Percentiles rank a stretch among this genome's conserved stretches.
These are phyloP conservation scores for Corylus americana DNA, from an alignment of 306 rosid genomes.

Conservation along the genomic window DNA sequence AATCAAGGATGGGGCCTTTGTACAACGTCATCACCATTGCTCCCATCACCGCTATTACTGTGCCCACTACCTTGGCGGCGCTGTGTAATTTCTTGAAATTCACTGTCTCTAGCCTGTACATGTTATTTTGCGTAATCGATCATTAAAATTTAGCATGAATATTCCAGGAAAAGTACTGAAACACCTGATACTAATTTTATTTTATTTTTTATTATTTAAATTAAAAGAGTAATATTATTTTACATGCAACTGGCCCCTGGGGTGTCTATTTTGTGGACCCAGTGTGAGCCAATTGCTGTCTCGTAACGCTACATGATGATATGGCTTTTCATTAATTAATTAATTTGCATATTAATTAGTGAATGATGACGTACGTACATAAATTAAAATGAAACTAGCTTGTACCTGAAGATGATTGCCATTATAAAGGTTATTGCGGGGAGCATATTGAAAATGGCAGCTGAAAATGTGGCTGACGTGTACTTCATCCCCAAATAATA, in stretches of 20 bases:
- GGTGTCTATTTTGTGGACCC: neutral
- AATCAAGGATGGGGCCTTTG: slow-evolving; percentile 78
- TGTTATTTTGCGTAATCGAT: neutral
- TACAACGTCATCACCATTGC: slow-evolving; percentile 98
- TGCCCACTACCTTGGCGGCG: slow-evolving; percentile 81
- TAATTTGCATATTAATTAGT: no score
- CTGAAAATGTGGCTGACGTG: slow-evolving; percentile 93
- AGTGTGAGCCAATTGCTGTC: slow-evolving; percentile 18
- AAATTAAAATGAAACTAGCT: neutral
- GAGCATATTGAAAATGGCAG: slow-evolving; percentile 73
- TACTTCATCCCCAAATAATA: slow-evolving; percentile 87
- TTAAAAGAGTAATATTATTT: neutral
- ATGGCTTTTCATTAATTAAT: no score
- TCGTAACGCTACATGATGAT: neutral
- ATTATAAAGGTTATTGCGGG: slow-evolving; percentile 90
- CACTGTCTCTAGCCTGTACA: slow-evolving; percentile 71
- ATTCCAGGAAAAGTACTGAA: neutral
- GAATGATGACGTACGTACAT: no score
- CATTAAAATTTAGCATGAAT: neutral
- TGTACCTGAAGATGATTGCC: slow-evolving; percentile 91
- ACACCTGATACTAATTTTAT: neutral
- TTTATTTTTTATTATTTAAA: neutral
- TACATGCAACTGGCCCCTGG: neutral
- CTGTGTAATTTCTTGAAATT: slow-evolving; percentile 67
- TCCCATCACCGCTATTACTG: slow-evolving; percentile 73